Conservation (phyloP, 2,329 filamentous ascomycete genomes). For the Coniochaeta prunicola region DNA sequence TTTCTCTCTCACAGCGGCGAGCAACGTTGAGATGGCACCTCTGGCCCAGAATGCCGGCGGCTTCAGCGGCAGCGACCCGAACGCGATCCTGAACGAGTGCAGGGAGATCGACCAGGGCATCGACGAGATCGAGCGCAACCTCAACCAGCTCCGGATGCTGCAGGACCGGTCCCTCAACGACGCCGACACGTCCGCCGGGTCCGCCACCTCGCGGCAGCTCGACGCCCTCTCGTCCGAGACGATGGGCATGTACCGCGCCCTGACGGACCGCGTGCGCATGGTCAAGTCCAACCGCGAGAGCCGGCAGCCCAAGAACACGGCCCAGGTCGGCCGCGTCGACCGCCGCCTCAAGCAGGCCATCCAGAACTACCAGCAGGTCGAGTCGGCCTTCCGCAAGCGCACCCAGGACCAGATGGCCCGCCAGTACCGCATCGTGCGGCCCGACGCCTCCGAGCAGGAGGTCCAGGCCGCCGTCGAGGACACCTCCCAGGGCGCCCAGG, state of each 20-base stretch:
- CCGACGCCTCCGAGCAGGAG: constrained; percentile 72
- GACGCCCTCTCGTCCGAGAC: constrained; percentile 70
- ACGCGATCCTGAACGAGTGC: constrained; percentile 78
- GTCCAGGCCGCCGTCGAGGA: constrained; percentile 72
- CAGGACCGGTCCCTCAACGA: constrained; percentile 68
- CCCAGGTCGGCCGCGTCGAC: constrained; percentile 77
- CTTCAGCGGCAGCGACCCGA: constrained; percentile 51
- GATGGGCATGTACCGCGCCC: constrained; percentile 72
- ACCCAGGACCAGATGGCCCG: constrained; percentile 78
- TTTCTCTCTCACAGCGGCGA: constrained; percentile 19
- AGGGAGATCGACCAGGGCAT: constrained; percentile 72
- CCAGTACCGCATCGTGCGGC: constrained; percentile 83
- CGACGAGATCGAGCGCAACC: constrained; percentile 63
- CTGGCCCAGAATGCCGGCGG: constrained; percentile 45
- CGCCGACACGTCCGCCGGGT: constrained; percentile 62
- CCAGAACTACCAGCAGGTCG: constrained; percentile 71
- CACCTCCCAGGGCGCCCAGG: constrained; percentile 61
- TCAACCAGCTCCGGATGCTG: constrained; percentile 63
- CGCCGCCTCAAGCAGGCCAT: constrained; percentile 74
- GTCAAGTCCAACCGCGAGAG: constrained; percentile 79
- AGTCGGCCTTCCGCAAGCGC: constrained; percentile 72
- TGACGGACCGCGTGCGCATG: constrained; percentile 71
- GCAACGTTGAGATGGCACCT: constrained; percentile 65
- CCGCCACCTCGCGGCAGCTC: constrained; percentile 60
- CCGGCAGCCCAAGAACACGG: constrained; percentile 62